phyloP scores from a whole-genome alignment of 805 yeast genomes.

The Candida xyloterini region DNA sequence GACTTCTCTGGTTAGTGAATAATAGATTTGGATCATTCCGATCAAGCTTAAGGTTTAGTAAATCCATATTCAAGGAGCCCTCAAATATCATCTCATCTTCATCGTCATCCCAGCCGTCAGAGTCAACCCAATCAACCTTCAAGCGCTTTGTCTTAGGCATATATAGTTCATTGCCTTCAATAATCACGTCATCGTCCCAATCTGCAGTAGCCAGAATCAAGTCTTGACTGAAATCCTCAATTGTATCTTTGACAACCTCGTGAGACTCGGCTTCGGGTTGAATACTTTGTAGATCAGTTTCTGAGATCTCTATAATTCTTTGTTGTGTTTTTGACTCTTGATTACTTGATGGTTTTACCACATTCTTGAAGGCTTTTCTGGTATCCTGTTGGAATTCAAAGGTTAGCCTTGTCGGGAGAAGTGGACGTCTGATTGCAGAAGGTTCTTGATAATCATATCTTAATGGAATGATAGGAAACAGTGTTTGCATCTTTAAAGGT shows the following conservation, averaged over 20 bases:
- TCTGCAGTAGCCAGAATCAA: slow-evolving; percentile 67
- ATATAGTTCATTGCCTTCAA: slow-evolving; percentile 43
- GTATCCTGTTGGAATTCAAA: slow-evolving; percentile 67
- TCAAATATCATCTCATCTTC: slow-evolving; percentile 74
- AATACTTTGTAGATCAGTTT: slow-evolving; percentile 26
- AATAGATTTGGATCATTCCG: slow-evolving; percentile 84
- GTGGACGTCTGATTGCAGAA: slow-evolving; percentile 38
- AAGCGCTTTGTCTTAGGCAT: slow-evolving; percentile 26
- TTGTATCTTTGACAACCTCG: slow-evolving; percentile 24
- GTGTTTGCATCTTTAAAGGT: slow-evolving; percentile 59
- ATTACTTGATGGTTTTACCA: slow-evolving; percentile 12
- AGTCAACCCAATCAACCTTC: slow-evolving; percentile 33
- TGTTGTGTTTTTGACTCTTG: slow-evolving; percentile 20
- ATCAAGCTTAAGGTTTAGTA: slow-evolving; percentile 53
- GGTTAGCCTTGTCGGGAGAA: slow-evolving; percentile 56
- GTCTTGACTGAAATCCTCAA: slow-evolving; percentile 48
- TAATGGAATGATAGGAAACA: slow-evolving; percentile 59
- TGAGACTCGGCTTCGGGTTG: slow-evolving; percentile 15
- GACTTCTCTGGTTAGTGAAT: slow-evolving; percentile 47
- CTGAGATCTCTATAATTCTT: slow-evolving; percentile 26
- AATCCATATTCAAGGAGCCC: slow-evolving; percentile 47
- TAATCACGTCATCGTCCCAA: slow-evolving; percentile 69
- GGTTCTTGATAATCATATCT: slow-evolving; percentile 54
- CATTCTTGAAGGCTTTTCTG: slow-evolving; percentile 45
- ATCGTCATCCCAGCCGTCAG: slow-evolving; percentile 45